Evolutionary conservation across 345 rosid species (phyloP), one percentile per base, ranked within the genome.

Genomic region (Chamaenerion angustifolium): DNA sequence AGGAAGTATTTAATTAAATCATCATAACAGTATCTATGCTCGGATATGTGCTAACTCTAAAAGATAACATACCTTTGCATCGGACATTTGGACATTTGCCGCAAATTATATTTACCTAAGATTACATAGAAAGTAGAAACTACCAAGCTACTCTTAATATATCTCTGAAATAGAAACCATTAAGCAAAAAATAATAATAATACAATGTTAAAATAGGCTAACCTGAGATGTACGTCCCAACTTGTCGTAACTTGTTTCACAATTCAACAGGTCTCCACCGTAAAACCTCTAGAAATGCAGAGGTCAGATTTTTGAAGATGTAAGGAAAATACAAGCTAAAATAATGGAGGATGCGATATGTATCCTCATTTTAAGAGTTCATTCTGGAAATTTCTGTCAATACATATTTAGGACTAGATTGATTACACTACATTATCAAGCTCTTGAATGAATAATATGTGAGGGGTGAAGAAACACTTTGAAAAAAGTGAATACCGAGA

Each of bases 141-240:
- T 14, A 14, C 40, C 58, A 45, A 44, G 41, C 42, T 41, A 21
- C 18, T 16, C 35, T 8, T 62, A 1, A 11, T n/a, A 14, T 42
- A 58, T 31, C 47, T 10, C 21, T 43, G 25, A 12, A 46, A 44
- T 1, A 3, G 5, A 16, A 35, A 18, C n/a, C 3, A 45, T 15
- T 25, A 44, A 15, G 46, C 16, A 27, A 17, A 56, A 25, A 11
- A 35, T 18, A 8, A 48, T 7, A 49, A 49, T 31, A 12, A 11
- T 50, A 3, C 31, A 10, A 49, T 15, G 41, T 35, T 50, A 11
- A 10, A 49, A 41, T 10, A 13, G 54, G 52, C 58, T 52, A 51
- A 87, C 98, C 93, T 83, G 83, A 44, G 98, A 71, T 42, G 98
- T 87, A 27, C 95, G 81, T 60, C 96, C 96, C 87, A 72, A 71